phyloP scores from a whole-genome alignment of 169 alveolate species.

The Cryptosporidium baileyi region DNA sequence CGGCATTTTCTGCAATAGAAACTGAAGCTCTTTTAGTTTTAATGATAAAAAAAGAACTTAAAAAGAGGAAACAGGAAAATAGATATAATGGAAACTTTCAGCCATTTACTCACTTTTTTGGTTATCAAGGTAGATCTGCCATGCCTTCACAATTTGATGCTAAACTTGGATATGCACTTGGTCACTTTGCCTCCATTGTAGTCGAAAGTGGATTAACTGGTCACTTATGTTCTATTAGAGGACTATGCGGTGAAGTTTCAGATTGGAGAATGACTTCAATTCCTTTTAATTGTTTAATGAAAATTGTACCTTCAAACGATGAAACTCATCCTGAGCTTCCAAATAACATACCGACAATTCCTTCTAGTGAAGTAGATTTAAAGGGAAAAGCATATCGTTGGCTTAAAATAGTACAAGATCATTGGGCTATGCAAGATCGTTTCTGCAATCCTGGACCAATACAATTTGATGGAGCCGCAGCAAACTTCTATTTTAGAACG shows the following conservation, averaged over 20 bases:
- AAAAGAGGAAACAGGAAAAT: conserved; percentile 86
- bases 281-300: conserved; percentile 89
- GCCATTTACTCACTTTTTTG: conserved; percentile 96
- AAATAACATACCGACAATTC: conserved; percentile 87
- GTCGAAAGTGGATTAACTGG: conserved; percentile 94
- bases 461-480: conserved; percentile 89
- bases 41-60: conserved; percentile 92
- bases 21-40: conserved; percentile 93
- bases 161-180: conserved; percentile 92
- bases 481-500: conserved; percentile 83
- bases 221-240: conserved; percentile 90
- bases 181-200: conserved; percentile 91
- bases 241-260: conserved; percentile 86
- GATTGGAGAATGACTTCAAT: conserved; percentile 94
- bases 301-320: conserved; percentile 80
- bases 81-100: conserved; percentile 90
- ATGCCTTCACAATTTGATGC: conserved; percentile 96
- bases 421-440: conserved; percentile 92
- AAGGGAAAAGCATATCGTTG: conserved; percentile 86
- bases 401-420: conserved; percentile 81
- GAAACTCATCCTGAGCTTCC: conserved; percentile 75
- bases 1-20: conserved; percentile 82
- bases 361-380: conserved; percentile 90
- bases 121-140: conserved; percentile 98
- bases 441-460: conserved; percentile 98